phyloP scores from a whole-genome alignment of 106 monocot genomes.

The Iris macrosiphon region DNA sequence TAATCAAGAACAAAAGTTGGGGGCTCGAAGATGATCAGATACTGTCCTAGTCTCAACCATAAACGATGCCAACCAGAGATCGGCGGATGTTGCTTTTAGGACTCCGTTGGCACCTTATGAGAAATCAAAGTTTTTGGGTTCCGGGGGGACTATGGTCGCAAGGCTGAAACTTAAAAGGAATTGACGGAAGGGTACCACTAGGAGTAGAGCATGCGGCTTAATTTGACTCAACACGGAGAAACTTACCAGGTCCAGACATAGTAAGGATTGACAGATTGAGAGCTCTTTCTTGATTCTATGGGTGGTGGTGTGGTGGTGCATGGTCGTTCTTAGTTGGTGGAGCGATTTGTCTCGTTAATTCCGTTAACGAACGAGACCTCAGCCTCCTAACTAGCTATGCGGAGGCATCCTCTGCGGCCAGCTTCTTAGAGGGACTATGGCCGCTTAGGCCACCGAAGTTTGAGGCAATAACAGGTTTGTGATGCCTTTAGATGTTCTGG shows the following conservation, averaged over 20 bases:
- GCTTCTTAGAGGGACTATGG: conserved; percentile 80
- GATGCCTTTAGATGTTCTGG: conserved; percentile 90
- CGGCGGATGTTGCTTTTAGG: conserved; percentile 40
- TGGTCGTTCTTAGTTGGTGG: conserved; percentile 22
- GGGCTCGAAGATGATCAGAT: conserved; percentile 86
- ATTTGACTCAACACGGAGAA: conserved; percentile 13
- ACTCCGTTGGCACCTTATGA: conserved; percentile 29
- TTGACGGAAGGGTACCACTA: neutral
- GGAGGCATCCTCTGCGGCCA: conserved; percentile 29
- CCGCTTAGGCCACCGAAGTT: conserved; percentile 66
- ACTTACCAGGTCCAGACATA: too few relatives aligned
- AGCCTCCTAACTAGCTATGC: conserved; percentile 4
- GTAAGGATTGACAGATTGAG: conserved; percentile 28
- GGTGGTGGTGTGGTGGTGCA: conserved; percentile 79
- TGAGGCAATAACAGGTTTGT: conserved; percentile 86
- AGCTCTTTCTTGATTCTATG: conserved; percentile 69
- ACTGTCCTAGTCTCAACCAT: conserved; percentile 78
- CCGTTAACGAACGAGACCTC: conserved; percentile 9
- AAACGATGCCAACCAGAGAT: conserved; percentile 69
- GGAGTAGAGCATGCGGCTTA: conserved; percentile 11
- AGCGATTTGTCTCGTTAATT: conserved; percentile 13
- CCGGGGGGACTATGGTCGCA: conserved; percentile 7
- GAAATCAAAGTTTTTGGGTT: conserved; percentile 29
- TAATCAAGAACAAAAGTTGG: conserved; percentile 86
- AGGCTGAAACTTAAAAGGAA: conserved; percentile 6